phyloP scores from a whole-genome alignment of 768 basidiomycete genomes.

The Piloderma croceum region DNA sequence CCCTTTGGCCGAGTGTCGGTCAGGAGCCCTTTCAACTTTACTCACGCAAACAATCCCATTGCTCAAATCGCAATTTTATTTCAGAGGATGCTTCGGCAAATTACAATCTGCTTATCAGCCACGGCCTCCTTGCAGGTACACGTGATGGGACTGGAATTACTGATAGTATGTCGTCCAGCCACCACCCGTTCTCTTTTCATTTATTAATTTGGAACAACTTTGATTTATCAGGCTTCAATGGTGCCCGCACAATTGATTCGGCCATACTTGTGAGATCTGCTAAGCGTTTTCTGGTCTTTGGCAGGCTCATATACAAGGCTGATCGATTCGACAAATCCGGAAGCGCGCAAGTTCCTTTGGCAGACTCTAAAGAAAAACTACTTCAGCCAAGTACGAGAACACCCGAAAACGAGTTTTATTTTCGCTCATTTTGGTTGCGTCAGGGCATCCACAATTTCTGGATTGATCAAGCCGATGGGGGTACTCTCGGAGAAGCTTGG shows the following conservation, averaged over 20 bases:
- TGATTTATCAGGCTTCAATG: too few relatives aligned
- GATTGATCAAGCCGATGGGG: slow-evolving; percentile 36
- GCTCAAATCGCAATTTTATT: too few relatives aligned
- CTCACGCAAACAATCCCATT: too few relatives aligned
- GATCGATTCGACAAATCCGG: slow-evolving; percentile 33
- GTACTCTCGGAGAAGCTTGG: slow-evolving; percentile 30
- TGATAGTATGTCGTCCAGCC: too few relatives aligned
- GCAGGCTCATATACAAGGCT: slow-evolving; percentile 31
- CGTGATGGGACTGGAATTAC: slow-evolving; percentile 33
- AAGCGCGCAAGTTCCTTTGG: slow-evolving; percentile 32
- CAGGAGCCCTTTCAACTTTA: too few relatives aligned
- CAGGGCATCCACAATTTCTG: slow-evolving; percentile 32
- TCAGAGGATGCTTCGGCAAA: slow-evolving; percentile 32
- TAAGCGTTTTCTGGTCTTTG: slow-evolving; percentile 28
- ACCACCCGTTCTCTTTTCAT: too few relatives aligned
- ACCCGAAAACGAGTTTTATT: too few relatives aligned
- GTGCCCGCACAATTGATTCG: too few relatives aligned
- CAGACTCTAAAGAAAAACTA: slow-evolving; percentile 8
- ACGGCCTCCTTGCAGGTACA: slow-evolving; percentile 29
- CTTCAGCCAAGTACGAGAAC: too few relatives aligned
- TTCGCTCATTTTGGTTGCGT: too few relatives aligned
- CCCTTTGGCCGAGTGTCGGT: slow-evolving; percentile 34
- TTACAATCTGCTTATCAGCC: slow-evolving; percentile 25
- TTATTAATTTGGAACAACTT: too few relatives aligned
- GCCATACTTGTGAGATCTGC: too few relatives aligned